Evolutionary conservation across 2,329 filamentous ascomycete species (phyloP).

Genomic region (Arachnomyces sp.): DNA sequence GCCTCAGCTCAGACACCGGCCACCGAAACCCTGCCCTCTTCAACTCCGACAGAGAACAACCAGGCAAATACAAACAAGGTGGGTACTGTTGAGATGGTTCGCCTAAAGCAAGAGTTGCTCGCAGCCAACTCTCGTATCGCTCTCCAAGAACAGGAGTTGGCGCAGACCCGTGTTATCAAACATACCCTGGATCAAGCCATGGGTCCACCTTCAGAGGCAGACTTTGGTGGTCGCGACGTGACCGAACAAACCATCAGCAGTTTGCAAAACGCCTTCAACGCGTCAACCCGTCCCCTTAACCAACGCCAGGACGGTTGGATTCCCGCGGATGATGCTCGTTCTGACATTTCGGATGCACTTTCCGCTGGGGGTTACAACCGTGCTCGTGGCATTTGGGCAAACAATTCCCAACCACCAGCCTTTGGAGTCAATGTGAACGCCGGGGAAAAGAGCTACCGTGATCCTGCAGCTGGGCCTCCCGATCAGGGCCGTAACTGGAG

Average conservation of each 20-base stretch:
- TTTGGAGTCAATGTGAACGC: constrained; percentile 12
- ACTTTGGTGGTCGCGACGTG: constrained; percentile 42
- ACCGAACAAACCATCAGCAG: constrained; percentile 44
- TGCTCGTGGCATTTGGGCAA: constrained; percentile 25
- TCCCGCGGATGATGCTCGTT: constrained; percentile 35
- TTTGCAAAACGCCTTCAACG: constrained; percentile 46
- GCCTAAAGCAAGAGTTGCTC: constrained; percentile 49
- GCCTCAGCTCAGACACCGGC: constrained; percentile 14
- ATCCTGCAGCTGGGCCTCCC: constrained; percentile 17
- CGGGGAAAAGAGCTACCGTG: constrained; percentile 23
- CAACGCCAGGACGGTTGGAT: constrained; percentile 37
- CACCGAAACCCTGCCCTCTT: constrained; percentile 10
- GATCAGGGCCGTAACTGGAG: constrained; percentile 27
- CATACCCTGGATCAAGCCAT: constrained; percentile 54
- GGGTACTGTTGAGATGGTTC: constrained; percentile 44
- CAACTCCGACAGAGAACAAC: constrained; percentile 8
- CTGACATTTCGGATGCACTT: constrained; percentile 37
- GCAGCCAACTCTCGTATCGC: constrained; percentile 50
- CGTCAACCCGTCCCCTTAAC: constrained; percentile 37
- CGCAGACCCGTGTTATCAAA: constrained; percentile 51
- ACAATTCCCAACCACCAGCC: constrained; percentile 10
- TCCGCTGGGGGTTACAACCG: constrained; percentile 35
- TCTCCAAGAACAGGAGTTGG: constrained; percentile 53
- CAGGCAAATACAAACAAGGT: constrained; percentile 14
- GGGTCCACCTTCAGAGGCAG: constrained; percentile 45